These are phyloP conservation scores for Saccharomyces hybrid DNA, from an alignment of 1,139 yeast species.

Conservation along the genomic window DNA sequence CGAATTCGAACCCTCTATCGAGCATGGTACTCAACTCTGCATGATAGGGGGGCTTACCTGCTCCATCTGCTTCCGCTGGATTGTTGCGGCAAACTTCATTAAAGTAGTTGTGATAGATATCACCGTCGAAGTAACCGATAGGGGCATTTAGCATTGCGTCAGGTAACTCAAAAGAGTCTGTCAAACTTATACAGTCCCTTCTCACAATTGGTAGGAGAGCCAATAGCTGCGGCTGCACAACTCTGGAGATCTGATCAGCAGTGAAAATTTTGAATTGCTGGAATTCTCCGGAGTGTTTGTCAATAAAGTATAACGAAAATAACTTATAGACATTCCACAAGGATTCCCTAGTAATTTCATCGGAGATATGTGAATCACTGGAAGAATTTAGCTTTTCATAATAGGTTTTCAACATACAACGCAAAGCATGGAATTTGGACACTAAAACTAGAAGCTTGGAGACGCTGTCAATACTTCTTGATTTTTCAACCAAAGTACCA, in stretches of 20 bases:
- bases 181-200: slow-evolving; percentile 68
- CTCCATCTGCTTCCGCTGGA: slow-evolving; percentile 35
- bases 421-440: slow-evolving; percentile 56
- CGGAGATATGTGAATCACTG: slow-evolving; percentile 24
- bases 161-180: slow-evolving; percentile 84
- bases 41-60: slow-evolving; percentile 57
- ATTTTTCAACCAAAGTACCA: slow-evolving; percentile 38
- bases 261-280: slow-evolving; percentile 56
- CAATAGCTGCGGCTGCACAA: slow-evolving; percentile 41
- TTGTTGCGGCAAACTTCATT: slow-evolving; percentile 44
- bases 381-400: slow-evolving; percentile 25
- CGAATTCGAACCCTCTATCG: slow-evolving; percentile 41
- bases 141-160: slow-evolving; percentile 84
- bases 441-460: slow-evolving; percentile 53
- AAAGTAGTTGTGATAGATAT: slow-evolving; percentile 75
- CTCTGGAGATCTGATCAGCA: slow-evolving; percentile 40
- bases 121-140: slow-evolving; percentile 78
- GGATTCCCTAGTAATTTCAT: slow-evolving; percentile 33
- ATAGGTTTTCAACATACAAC: slow-evolving; percentile 37
- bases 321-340: slow-evolving; percentile 46
- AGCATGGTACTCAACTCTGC: slow-evolving; percentile 45
- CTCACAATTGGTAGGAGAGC: slow-evolving; percentile 46
- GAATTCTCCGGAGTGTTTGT: slow-evolving; percentile 69
- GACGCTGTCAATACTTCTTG: slow-evolving; percentile 47
- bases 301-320: slow-evolving; percentile 66